Evolutionary conservation across 306 rosid species (phyloP).

Genomic region (Cucumis cinereus): DNA sequence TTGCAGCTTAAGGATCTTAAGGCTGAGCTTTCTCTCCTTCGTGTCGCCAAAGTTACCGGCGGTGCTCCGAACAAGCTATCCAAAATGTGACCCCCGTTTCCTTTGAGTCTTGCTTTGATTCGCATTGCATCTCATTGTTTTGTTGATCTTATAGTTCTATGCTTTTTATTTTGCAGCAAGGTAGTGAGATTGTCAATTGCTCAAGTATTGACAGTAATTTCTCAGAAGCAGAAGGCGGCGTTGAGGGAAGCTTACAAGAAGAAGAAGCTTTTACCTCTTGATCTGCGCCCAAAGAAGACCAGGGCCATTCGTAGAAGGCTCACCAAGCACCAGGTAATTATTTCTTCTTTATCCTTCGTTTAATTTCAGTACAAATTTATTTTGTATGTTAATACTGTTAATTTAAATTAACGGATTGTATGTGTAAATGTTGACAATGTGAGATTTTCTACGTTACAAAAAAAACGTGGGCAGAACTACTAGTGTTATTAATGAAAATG

Average conservation of each 20-base stretch:
- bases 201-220: conserved; percentile 50
- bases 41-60: conserved; percentile 43
- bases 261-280: conserved; percentile 50
- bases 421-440: not conserved
- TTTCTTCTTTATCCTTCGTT: not conserved
- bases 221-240: conserved; percentile 54
- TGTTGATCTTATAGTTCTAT: not conserved
- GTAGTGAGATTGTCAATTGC: conserved; percentile 47
- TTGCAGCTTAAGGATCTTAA: conserved; percentile 38
- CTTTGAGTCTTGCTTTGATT: fast-evolving
- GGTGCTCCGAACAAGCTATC: conserved; percentile 48
- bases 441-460: not conserved
- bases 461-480: not conserved
- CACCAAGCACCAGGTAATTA: conserved; percentile 52
- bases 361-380: not conserved
- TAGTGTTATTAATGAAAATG: not conserved
- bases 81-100: conserved; percentile 18
- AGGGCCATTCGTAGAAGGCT: conserved; percentile 56
- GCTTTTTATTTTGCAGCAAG: conserved; percentile 28
- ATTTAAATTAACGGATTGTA: too few species aligned
- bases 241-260: conserved; percentile 54
- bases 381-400: too few species aligned
- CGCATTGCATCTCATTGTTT: not conserved
- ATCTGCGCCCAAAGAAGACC: conserved; percentile 58
- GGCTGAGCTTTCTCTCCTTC: conserved; percentile 46